phyloP scores from a whole-genome alignment of 768 basidiomycete genomes.

The Flagelloscypha sp. region DNA sequence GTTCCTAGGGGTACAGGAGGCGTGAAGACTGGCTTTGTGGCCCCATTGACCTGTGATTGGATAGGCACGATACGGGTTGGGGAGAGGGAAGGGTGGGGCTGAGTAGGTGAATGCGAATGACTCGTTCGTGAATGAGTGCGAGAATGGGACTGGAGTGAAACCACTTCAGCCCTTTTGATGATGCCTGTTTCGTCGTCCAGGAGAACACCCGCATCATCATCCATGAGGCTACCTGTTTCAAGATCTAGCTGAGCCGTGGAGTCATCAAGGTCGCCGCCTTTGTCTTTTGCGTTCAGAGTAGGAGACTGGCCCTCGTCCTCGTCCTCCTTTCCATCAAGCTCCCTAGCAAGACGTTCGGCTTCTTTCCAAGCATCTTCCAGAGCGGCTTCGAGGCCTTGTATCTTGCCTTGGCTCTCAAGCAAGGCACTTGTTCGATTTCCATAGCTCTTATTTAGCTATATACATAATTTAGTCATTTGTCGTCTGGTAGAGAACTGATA shows the following conservation, averaged over 20 bases:
- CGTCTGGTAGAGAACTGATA: background rate
- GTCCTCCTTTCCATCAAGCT: conserved; percentile 57
- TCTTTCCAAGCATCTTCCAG: conserved; percentile 76
- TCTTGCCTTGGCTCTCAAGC: conserved; percentile 33
- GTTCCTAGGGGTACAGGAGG: too few relatives aligned
- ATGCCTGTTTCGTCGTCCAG: conserved; percentile 25
- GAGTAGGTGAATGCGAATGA: too few relatives aligned
- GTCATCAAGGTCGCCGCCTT: conserved; percentile 12
- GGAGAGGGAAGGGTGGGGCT: too few relatives aligned
- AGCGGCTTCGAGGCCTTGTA: conserved; percentile 55
- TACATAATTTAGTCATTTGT: conserved; percentile 1
- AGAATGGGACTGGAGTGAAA: conserved; percentile 28
- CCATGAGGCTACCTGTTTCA: conserved; percentile 5
- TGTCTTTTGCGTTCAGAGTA: background rate
- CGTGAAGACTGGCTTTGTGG: too few relatives aligned
- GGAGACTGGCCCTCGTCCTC: conserved; percentile 19
- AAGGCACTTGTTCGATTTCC: conserved; percentile 57
- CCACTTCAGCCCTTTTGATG: conserved; percentile 40
- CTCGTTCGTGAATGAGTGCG: too few relatives aligned
- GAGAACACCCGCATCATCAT: conserved; percentile 9
- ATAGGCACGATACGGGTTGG: too few relatives aligned
- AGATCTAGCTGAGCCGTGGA: conserved; percentile 10
- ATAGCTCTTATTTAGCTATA: conserved; percentile 61
- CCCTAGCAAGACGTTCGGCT: conserved; percentile 63
- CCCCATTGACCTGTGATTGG: too few relatives aligned